Base-by-base conservation (phyloP, 2,329 filamentous ascomycete species). In the Colletotrichum theobromicola region DNA sequence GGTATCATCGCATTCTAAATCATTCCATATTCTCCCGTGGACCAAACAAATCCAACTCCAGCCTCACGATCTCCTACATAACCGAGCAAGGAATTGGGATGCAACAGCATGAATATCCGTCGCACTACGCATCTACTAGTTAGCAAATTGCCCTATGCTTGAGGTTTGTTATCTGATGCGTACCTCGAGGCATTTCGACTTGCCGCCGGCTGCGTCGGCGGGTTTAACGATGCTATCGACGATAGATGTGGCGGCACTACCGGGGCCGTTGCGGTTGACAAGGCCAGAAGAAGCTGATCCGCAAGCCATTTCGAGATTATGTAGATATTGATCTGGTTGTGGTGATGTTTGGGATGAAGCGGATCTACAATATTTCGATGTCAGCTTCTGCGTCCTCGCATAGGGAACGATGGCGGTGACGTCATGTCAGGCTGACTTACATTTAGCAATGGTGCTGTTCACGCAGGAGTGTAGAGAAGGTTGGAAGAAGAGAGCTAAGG, bases 41-140 rank as follows among this genome's bases (percentile, higher is more conserved):
- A n/a, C n/a, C n/a, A n/a, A 32, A 60, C 15, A 21, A 24, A 4
- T 26, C 10, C 50, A 15, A n/a, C n/a, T n/a, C n/a, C 26, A 32
- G 7, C 30, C 30, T 15, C n/a, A 13, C 5, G 18, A 55, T 12
- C 6, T 32, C 46, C 83, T 79, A 90, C 84, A 90, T 86, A 50
- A 90, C 84, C 12, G 83, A 84, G 76, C 89, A 90, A 24, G 87
- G 88, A 68, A 86, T 85, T 1, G 86, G 86, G 73, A 90, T 89
- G 79, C 89, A 91, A 80, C 89, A 91, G 80, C 88, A 90, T 65
- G 88, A 83, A 77, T 84, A 87, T 46, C 85, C 87, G 76, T 86
- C 88, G 77, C 88, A 89, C 77, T 55, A 13, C 26, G 21, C 9
- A 55, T 55, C 24, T 7, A 28, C 18, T 21, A 21, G 50, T 55